These are phyloP conservation scores for Pyrenopolyporus hunteri DNA, from an alignment of 495 filamentous ascomycete species.

Conservation along the genomic window DNA sequence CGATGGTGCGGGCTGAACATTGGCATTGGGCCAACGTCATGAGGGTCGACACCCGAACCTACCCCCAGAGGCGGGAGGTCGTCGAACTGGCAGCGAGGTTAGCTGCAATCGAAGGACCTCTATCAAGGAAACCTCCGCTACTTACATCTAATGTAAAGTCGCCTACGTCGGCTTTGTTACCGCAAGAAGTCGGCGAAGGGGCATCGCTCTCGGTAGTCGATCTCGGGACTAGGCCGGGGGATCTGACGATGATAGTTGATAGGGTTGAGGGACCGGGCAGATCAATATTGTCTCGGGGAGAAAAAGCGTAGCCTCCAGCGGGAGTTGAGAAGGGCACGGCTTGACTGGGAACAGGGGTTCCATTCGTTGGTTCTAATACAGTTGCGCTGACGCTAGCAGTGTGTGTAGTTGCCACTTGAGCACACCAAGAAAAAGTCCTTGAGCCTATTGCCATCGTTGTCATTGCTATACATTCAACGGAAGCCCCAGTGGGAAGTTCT, in stretches of 20 bases:
- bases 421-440: slow-evolving; percentile 43
- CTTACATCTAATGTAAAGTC: slow-evolving; percentile 41
- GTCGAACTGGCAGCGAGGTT: slow-evolving; percentile 45
- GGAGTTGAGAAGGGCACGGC: slow-evolving; percentile 5
- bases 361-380: slow-evolving; percentile 5
- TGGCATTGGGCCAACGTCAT: slow-evolving; percentile 32
- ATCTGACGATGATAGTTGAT: slow-evolving; percentile 35
- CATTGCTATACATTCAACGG: slow-evolving; percentile 33
- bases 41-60: slow-evolving; percentile 30
- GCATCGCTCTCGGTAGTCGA: slow-evolving; percentile 5
- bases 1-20: slow-evolving; percentile 50
- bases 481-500: slow-evolving; percentile 5
- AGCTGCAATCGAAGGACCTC: not conserved
- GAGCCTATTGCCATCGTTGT: slow-evolving; percentile 39
- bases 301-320: slow-evolving; percentile 36
- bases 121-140: not conserved
- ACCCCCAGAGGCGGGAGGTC: slow-evolving; percentile 42
- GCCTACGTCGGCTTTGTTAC: slow-evolving; percentile 39
- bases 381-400: no score
- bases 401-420: slow-evolving; percentile 28
- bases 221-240: slow-evolving; percentile 1
- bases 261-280: slow-evolving; percentile 31
- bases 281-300: slow-evolving; percentile 29
- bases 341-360: slow-evolving; percentile 1
- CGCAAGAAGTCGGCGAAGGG: slow-evolving; percentile 38